A percentile compares a stretch with the other conserved stretches of the same genome.
phyloP scores from a whole-genome alignment of 768 basidiomycete genomes.

The Rhodotorula diobovata region DNA sequence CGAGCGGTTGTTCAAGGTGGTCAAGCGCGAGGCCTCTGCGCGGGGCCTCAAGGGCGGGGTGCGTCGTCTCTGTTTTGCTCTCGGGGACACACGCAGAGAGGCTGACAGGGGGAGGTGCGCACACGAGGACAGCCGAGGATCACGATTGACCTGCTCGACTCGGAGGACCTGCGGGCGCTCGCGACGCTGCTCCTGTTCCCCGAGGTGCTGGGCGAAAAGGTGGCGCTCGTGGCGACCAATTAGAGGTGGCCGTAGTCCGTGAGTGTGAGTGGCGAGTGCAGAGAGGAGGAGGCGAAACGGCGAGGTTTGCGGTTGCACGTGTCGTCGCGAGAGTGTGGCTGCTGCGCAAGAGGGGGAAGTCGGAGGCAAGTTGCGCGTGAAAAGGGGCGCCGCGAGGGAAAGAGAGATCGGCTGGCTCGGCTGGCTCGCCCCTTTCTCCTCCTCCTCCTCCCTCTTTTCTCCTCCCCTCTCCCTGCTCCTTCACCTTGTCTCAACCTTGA shows the following conservation, averaged over 20 bases:
- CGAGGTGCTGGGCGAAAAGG: constrained; percentile 72
- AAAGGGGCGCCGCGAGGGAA: not conserved
- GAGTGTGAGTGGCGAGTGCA: no score
- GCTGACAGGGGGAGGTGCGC: not conserved
- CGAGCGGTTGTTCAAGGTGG: constrained; percentile 44
- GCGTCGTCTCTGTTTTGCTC: not conserved
- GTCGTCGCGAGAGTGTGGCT: no score
- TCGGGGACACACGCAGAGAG: not conserved
- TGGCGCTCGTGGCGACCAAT: constrained; percentile 17
- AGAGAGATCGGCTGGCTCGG: not conserved
- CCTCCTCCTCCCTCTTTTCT: no score
- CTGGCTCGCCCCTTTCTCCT: no score
- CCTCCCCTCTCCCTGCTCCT: not conserved
- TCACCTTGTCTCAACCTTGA: not conserved
- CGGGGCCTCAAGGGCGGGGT: constrained; percentile 75
- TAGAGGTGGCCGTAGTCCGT: no score
- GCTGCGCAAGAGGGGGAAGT: no score
- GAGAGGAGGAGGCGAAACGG: no score
- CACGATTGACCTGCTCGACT: constrained; percentile 74
- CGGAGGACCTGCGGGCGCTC: constrained; percentile 75
- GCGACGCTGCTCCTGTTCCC: constrained; percentile 85
- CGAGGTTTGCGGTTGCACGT: no score
- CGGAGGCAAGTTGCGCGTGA: not conserved
- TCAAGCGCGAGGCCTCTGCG: constrained; percentile 56
- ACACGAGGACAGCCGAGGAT: constrained; percentile 67